Evolutionary conservation across 805 yeast species (phyloP), one percentile per base, ranked within the genome.

Genomic region (Suhomyces sp.): DNA sequence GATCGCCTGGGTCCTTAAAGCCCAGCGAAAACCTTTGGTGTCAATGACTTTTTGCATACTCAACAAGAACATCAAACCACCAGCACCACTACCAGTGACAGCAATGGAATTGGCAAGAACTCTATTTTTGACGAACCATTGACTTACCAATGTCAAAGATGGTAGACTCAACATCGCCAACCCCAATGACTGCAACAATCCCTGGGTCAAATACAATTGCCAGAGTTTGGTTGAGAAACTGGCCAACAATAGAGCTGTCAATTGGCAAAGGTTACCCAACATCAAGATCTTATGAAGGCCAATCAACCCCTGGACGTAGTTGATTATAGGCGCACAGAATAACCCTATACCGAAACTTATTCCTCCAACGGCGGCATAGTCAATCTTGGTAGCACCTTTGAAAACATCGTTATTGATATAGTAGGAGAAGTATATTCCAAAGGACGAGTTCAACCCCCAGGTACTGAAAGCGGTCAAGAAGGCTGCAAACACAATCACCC

Each of bases 361-460:
- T 2, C 91, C 90, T 0, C 88, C 86, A 38, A 83, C 71, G 25
- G 76, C 60, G 10, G 87, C 85, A 53, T 72, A 83, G 40, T 80
- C 84, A 36, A 74, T 58, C 33, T 72, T 72, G 1, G 70, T 52
- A 0, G 82, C 81, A 2, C 81, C 85, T 0, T 63, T 59, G 43
- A 78, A 81, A 0, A 68, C 59, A 28, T 72, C 56, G 33, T 71
- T 51, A 27, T 72, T 69, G 16, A 82, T 43, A 49, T 80, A 83
- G 43, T 67, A 70, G 1, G 83, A 69, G 17, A 83, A 60, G 44
- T 78, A 81, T 4, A 83, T 71, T 19, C 87, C 82, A 51, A 70
- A 83, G 3, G 81, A 83, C 5, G 77, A 63, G 44, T 82, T 82
- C 44, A 83, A 73, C 11, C 93, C 93, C 90, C 91, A 83, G 0